Evolutionary conservation across 305 asterid species (phyloP).

Genomic region (Fraxinus greggii): DNA sequence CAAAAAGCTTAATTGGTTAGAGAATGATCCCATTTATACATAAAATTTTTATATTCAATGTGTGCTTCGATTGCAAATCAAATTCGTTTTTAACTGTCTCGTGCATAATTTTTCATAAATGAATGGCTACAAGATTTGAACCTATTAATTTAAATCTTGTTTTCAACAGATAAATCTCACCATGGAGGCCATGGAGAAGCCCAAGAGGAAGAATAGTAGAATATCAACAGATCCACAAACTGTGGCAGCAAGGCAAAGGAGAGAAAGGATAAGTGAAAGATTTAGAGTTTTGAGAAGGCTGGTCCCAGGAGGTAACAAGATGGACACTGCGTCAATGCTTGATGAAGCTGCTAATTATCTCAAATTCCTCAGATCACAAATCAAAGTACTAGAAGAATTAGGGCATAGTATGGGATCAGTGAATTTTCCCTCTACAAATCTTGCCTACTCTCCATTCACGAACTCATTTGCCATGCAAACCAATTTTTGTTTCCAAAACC

Average conservation of each 20-base stretch:
- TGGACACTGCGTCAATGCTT: slow-evolving; percentile 99
- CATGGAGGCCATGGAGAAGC: slow-evolving; percentile 56
- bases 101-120: background rate
- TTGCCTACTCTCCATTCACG: slow-evolving; percentile 41
- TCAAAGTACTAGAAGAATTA: slow-evolving; percentile 61
- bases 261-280: slow-evolving; percentile 87
- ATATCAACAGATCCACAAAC: slow-evolving; percentile 92
- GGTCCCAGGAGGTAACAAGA: slow-evolving; percentile 91
- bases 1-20: background rate
- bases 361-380: slow-evolving; percentile 73
- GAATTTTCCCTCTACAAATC: slow-evolving; percentile 23
- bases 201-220: slow-evolving; percentile 67
- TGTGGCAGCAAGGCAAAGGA: slow-evolving; percentile 87
- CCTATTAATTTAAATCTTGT: background rate
- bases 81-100: background rate
- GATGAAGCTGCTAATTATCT: slow-evolving; percentile 98
- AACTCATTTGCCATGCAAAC: slow-evolving; percentile 42
- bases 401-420: slow-evolving; percentile 41
- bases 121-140: background rate
- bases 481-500: slow-evolving; percentile 48
- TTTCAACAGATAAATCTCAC: slow-evolving; percentile 37
- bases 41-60: background rate
- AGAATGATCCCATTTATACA: background rate
- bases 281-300: slow-evolving; percentile 82
- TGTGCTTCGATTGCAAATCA: background rate